Conservation (phyloP, 495 filamentous ascomycete species). For the Darksidea phi region DNA sequence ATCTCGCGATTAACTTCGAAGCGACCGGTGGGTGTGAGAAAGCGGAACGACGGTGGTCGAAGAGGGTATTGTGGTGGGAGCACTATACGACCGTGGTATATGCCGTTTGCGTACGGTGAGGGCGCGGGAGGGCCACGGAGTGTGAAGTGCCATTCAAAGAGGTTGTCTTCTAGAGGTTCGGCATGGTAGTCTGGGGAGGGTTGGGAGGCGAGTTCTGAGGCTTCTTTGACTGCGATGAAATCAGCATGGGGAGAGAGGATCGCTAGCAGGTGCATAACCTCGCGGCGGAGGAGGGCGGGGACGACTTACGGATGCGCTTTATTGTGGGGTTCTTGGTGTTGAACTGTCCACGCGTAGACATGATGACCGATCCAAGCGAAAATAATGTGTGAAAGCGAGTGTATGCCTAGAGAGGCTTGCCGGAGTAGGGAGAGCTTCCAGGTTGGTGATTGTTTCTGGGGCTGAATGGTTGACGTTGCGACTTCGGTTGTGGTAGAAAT, state of each 20-base stretch:
- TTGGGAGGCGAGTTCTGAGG: slow-evolving; percentile 71
- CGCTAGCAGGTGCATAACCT: too few species aligned
- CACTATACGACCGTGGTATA: slow-evolving; percentile 95
- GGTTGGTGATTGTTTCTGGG: neutral
- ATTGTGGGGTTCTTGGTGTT: slow-evolving; percentile 79
- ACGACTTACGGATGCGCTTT: slow-evolving; percentile 64
- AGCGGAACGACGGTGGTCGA: slow-evolving; percentile 88
- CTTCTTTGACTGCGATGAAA: slow-evolving; percentile 68
- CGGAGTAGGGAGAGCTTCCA: neutral
- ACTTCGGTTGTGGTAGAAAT: slow-evolving; percentile 5
- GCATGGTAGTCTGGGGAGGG: slow-evolving; percentile 83
- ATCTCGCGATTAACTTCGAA: slow-evolving; percentile 98
- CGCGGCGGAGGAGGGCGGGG: slow-evolving; percentile 11
- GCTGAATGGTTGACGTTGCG: slow-evolving; percentile 25
- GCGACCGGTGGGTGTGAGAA: slow-evolving; percentile 84
- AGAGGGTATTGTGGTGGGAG: slow-evolving; percentile 86
- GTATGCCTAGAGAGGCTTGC: neutral
- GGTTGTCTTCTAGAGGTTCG: slow-evolving; percentile 75
- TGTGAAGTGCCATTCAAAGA: slow-evolving; percentile 99
- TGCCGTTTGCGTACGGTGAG: slow-evolving; percentile 71
- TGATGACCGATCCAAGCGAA: slow-evolving; percentile 23
- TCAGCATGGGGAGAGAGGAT: slow-evolving; percentile 11
- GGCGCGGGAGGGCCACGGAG: slow-evolving; percentile 82
- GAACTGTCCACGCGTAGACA: slow-evolving; percentile 52
- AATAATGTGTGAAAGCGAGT: neutral